Evolutionary conservation across 768 basidiomycete genomes (phyloP).

Genomic region (Leccinellum luteum): DNA sequence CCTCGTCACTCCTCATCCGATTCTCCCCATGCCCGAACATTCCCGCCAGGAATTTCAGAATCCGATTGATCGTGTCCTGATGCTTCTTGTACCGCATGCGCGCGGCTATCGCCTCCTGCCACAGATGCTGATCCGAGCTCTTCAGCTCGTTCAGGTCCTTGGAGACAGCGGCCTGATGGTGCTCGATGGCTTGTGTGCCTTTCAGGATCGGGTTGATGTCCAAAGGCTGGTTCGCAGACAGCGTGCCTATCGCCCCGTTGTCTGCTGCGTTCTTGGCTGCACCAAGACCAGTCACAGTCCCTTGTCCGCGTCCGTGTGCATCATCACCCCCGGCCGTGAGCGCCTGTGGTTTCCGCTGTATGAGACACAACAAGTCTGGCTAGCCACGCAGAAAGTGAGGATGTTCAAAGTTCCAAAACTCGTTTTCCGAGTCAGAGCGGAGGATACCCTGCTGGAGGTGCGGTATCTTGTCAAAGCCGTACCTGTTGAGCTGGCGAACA

Average conservation of each 20-base stretch:
- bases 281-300: not conserved
- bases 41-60: slow-evolving; percentile 90
- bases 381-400: slow-evolving; percentile 88
- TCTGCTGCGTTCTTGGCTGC: slow-evolving; percentile 14
- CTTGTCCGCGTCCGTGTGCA: slow-evolving; percentile 14
- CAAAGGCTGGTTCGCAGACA: slow-evolving; percentile 52
- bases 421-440: slow-evolving; percentile 74
- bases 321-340: slow-evolving; percentile 29
- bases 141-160: slow-evolving; percentile 87
- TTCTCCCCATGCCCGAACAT: slow-evolving; percentile 69
- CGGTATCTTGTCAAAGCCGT: slow-evolving; percentile 94
- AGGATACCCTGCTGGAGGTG: slow-evolving; percentile 94
- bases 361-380: slow-evolving; percentile 82
- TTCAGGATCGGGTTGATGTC: slow-evolving; percentile 79
- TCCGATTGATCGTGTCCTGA: slow-evolving; percentile 93
- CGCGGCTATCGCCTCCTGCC: slow-evolving; percentile 84
- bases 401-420: slow-evolving; percentile 91
- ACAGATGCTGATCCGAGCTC: slow-evolving; percentile 82
- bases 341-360: slow-evolving; percentile 77
- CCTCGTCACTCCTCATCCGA: slow-evolving; percentile 35
- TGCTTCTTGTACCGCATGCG: slow-evolving; percentile 86
- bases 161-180: slow-evolving; percentile 88
- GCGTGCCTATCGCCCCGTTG: slow-evolving; percentile 18
- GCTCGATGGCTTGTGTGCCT: slow-evolving; percentile 85
- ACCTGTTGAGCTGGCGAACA: slow-evolving; percentile 95